These are phyloP conservation scores for Stentor roeselii DNA, from an alignment of 73 alveolate species.

Conservation along the genomic window DNA sequence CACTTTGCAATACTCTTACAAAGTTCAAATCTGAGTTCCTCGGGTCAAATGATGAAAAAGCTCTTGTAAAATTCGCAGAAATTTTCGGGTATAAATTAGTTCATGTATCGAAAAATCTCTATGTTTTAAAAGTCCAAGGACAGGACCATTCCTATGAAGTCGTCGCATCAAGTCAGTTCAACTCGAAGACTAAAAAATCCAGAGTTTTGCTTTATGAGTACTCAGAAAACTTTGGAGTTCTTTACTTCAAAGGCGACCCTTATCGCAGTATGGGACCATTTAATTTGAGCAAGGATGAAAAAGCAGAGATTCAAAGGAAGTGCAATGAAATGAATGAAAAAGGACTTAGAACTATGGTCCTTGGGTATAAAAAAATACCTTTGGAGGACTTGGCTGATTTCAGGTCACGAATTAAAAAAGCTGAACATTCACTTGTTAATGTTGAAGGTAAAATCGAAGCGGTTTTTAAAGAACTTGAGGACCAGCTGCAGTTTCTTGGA, in stretches of 20 bases:
- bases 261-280: background rate
- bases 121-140: background rate
- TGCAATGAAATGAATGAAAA: background rate
- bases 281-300: background rate
- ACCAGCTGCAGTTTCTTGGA: background rate
- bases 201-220: background rate
- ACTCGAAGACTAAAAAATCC: background rate
- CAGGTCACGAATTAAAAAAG: background rate
- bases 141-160: background rate
- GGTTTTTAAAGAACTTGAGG: background rate
- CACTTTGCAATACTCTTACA: background rate
- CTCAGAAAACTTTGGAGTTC: background rate
- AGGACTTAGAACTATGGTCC: background rate
- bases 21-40: background rate
- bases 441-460: constrained; percentile 14
- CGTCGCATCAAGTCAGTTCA: background rate
- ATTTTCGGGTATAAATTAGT: background rate
- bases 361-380: background rate
- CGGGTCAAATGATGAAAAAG: constrained; percentile 14
- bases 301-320: background rate
- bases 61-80: constrained; percentile 7
- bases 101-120: background rate
- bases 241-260: background rate
- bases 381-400: background rate
- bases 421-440: background rate